A percentile compares a stretch with the other conserved stretches of the same genome.
These are phyloP conservation scores for Gossypium raimondii DNA, from an alignment of 345 rosid species.

Conservation along the genomic window DNA sequence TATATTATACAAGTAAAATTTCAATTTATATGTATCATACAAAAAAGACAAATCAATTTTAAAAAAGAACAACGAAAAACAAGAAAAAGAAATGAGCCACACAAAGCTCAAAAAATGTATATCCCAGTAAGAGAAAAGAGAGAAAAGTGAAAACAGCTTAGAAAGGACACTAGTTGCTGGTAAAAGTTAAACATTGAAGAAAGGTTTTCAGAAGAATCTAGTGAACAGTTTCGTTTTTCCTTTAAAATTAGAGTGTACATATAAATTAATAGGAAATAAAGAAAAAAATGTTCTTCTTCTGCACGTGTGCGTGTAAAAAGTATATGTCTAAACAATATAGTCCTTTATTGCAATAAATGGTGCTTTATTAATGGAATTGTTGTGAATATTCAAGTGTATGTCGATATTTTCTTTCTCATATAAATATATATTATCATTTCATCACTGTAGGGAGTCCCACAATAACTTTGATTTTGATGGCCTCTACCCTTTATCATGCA, in stretches of 20 bases:
- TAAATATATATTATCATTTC: not conserved
- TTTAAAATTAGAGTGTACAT: not conserved
- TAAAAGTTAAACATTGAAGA: too few relatives aligned
- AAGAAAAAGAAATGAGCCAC: too few relatives aligned
- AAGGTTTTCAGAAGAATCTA: too few relatives aligned
- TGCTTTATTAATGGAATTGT: conserved; percentile 11
- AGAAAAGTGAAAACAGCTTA: too few relatives aligned
- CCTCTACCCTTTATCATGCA: not conserved
- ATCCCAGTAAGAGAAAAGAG: too few relatives aligned
- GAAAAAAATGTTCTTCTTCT: not conserved
- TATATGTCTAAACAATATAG: not conserved
- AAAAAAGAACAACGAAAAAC: too few relatives aligned
- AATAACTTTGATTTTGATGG: conserved; percentile 14
- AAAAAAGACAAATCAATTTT: too few relatives aligned
- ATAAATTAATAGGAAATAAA: not conserved
- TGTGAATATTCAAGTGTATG: not conserved
- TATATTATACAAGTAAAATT: too few relatives aligned
- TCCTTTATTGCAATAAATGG: conserved; percentile 9
- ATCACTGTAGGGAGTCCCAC: conserved; percentile 2
- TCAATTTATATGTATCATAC: too few relatives aligned
- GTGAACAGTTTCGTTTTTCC: too few relatives aligned
- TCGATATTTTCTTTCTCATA: not conserved
- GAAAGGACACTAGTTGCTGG: too few relatives aligned
- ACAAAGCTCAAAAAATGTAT: too few relatives aligned
- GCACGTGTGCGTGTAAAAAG: not conserved